Base-by-base conservation (phyloP, 257 asterid genomes). In the Solanum sitiens region DNA sequence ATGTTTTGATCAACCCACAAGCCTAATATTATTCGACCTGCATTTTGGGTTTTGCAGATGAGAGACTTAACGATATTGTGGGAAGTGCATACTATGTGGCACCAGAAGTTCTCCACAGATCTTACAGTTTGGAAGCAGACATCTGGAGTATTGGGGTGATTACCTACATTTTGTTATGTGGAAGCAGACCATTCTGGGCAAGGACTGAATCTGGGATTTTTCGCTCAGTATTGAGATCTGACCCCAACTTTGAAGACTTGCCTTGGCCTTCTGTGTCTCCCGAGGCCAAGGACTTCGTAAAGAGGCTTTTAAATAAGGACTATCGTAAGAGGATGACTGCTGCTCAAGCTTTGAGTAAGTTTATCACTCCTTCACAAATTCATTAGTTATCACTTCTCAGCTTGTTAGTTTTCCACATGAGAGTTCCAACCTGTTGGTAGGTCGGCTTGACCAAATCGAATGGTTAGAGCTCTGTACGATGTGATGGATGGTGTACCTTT, bases 1-100 rank as follows among this genome's bases (percentile, higher is more conserved):
- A 74, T 74, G 40, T 40, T 79, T 79, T 14, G 27, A 25, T 27
- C 65, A 79, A 79, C 65, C 61, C 84, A 27, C 35, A 45, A 44
- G 44, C 50, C 56, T 47, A 45, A 10, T 80, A 50, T 53, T 63
- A n/a, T 71, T 71, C 1, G 59, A 33, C 30, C 45, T 86, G 40
- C 84, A 72, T 85, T 39, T 85, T 87, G 67, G 70, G 53, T 86
- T 63, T 10, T 87, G 87, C 94, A 97, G 99, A 95, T 90, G 98
- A 94, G 91, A 95, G 99, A 83, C 94, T 97, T 86, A 97, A 97
- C 87, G 99, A 97, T 91, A 97, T 97, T 88, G 99, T 97, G 87
- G 99, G 99, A 89, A 96, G 99, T 91, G 99, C 99, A 63, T 96
- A 96, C 87, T 97, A 97, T 87, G 99, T 97, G 89, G 99, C 99